Evolutionary conservation across 371 early-diverging fungal species (phyloP).

Genomic region (Coemansia sp.): DNA sequence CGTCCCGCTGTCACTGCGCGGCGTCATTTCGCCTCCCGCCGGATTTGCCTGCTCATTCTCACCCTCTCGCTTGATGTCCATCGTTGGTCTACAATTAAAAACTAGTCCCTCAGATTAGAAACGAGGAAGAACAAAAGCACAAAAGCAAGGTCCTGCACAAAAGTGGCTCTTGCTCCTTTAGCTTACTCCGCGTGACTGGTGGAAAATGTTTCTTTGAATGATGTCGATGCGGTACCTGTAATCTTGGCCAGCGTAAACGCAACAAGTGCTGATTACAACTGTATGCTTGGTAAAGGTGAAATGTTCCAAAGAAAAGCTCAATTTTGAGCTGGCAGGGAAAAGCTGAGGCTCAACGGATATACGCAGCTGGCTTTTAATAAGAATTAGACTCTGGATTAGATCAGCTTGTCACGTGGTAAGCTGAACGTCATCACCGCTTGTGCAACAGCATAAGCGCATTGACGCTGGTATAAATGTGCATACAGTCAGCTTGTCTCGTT

Average conservation of each 20-base stretch:
- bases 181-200: too few relatives aligned
- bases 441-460: not conserved
- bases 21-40: not conserved
- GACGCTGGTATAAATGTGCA: too few relatives aligned
- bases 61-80: conserved; percentile 26
- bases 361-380: too few relatives aligned
- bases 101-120: not conserved
- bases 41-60: conserved; percentile 14
- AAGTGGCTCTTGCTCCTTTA: too few relatives aligned
- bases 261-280: not conserved
- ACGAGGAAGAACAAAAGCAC: not conserved
- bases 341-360: too few relatives aligned
- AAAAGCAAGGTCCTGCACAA: not conserved
- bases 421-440: not conserved
- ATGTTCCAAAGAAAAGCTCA: not conserved
- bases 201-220: too few relatives aligned
- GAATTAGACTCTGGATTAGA: not conserved
- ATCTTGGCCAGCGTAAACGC: not conserved
- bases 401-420: not conserved
- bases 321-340: not conserved
- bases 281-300: not conserved
- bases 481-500: not conserved
- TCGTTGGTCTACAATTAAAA: not conserved
- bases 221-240: not conserved
- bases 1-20: not conserved